phyloP scores from a whole-genome alignment of 2,329 filamentous ascomycete genomes.

The Aspergillus melleus region DNA sequence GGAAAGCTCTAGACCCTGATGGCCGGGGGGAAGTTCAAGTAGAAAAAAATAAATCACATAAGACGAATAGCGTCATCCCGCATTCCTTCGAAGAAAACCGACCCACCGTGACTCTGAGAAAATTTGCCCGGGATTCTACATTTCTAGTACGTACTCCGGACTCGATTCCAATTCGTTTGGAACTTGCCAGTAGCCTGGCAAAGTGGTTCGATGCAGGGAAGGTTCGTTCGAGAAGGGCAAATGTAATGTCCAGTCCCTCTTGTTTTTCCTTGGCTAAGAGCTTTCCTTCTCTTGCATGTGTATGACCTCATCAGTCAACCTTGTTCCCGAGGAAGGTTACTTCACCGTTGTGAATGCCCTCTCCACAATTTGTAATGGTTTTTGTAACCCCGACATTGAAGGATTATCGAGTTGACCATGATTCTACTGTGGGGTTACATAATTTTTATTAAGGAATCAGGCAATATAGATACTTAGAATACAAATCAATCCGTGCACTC shows the following conservation, averaged over 20 bases:
- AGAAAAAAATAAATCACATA: background rate
- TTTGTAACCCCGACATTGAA: no score
- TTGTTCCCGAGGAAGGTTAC: background rate
- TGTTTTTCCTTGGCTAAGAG: background rate
- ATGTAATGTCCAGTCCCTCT: no score
- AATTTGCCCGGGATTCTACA: background rate
- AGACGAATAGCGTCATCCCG: slow-evolving; percentile 9
- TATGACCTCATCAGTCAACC: background rate
- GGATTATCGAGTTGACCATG: no score
- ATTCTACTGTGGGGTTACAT: no score
- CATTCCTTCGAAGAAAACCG: background rate
- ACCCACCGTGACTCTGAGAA: slow-evolving; percentile 1
- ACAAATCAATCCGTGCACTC: background rate
- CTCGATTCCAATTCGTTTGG: background rate
- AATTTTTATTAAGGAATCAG: background rate
- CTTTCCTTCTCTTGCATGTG: background rate
- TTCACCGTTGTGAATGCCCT: background rate
- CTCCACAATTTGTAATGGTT: no score
- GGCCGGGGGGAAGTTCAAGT: background rate
- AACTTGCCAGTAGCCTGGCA: background rate
- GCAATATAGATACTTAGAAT: background rate
- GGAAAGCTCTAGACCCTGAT: slow-evolving; percentile 2
- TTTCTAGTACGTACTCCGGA: no score
- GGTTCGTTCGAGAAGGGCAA: background rate
- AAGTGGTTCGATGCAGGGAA: background rate